Evolutionary conservation across 768 basidiomycete genomes (phyloP), one percentile per base, ranked within the genome.

Genomic region (Leccinum olivaceopallidum): DNA sequence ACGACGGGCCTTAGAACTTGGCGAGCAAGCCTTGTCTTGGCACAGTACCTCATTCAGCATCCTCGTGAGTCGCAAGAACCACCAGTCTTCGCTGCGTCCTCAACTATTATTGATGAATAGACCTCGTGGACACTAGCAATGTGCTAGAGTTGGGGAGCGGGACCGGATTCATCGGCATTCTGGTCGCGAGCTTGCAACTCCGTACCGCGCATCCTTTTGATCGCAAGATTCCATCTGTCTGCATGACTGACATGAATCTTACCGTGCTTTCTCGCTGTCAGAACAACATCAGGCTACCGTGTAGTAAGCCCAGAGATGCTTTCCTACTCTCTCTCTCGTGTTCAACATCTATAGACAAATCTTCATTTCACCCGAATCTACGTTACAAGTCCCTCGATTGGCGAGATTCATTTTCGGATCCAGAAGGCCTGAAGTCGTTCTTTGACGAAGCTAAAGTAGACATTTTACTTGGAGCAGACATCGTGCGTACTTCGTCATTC

Each of bases 101-200:
- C 28, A 52, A 18, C 8, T 12, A 32, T 0, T 0, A 34, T 60
- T 5, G 34, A 37, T 20, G 12, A 9, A 20, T 24, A 55, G 56
- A 61, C 39, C 42, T 69, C 34, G 61, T 66, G n/a, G 37, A 56
- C 26, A 59, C 71, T 12, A 79, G 79, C 65, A 73, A 78, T 18
- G 78, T 91, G 7, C 80, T 94, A 10, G 92, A 94, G 69, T 78
- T 93, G 1, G 92, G 92, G 12, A 87, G 85, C 6, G 92, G 92
- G 2, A 78, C 80, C 4, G 92, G 92, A n/a, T 87, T 92, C 65
- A 76, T 92, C 16, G 92, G 89, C 5, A 81, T 84, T 42, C 71
- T 91, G 7, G 70, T 84, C 32, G 84, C 84, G 0, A 78, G 78
- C 48, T 70, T 91, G 16, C 91, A 93, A 24, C 53, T 64, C n/a